phyloP scores from a whole-genome alignment of 1,284 basidiomycete genomes.

The Termitomyces sp. region DNA sequence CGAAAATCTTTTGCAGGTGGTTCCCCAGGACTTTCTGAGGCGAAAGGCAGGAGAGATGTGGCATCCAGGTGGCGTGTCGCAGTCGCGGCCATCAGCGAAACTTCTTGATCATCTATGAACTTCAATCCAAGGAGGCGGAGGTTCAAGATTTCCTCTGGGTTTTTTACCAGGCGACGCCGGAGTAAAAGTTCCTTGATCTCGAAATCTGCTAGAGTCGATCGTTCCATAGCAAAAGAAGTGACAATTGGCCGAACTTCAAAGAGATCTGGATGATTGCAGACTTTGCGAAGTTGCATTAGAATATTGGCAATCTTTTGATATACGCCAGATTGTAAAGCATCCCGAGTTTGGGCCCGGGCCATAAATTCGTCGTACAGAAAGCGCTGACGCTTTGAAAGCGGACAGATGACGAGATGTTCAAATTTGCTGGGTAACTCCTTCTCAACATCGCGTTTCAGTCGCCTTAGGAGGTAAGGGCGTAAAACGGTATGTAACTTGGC shows the following conservation, averaged over 20 bases:
- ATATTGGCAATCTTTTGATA: slow-evolving; percentile 95
- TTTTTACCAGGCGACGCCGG: slow-evolving; percentile 58
- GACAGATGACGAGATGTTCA: slow-evolving; percentile 90
- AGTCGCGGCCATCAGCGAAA: slow-evolving; percentile 48
- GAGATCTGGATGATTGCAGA: slow-evolving; percentile 94
- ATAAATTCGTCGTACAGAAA: slow-evolving; percentile 99
- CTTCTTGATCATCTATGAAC: slow-evolving; percentile 53
- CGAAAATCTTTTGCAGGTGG: slow-evolving; percentile 68
- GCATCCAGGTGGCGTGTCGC: slow-evolving; percentile 65
- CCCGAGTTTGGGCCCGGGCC: slow-evolving; percentile 83
- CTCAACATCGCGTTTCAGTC: slow-evolving; percentile 94
- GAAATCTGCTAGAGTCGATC: slow-evolving; percentile 78
- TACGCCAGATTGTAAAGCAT: slow-evolving; percentile 81
- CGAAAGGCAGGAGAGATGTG: slow-evolving; percentile 59
- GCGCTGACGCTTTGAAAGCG: slow-evolving; percentile 90
- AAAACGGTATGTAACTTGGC: slow-evolving; percentile 89
- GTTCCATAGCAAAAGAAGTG: slow-evolving; percentile 86
- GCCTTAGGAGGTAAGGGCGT: slow-evolving; percentile 89
- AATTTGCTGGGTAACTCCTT: slow-evolving; percentile 94
- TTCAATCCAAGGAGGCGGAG: slow-evolving; percentile 64
- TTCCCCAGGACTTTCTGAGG: slow-evolving; percentile 50
- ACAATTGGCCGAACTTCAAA: slow-evolving; percentile 94
- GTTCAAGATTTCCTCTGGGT: slow-evolving; percentile 48
- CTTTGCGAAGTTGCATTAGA: slow-evolving; percentile 93
- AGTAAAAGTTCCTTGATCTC: slow-evolving; percentile 89